These are phyloP conservation scores for Periconia sp. DNA, from an alignment of 2,329 filamentous ascomycete genomes.

Conservation along the genomic window DNA sequence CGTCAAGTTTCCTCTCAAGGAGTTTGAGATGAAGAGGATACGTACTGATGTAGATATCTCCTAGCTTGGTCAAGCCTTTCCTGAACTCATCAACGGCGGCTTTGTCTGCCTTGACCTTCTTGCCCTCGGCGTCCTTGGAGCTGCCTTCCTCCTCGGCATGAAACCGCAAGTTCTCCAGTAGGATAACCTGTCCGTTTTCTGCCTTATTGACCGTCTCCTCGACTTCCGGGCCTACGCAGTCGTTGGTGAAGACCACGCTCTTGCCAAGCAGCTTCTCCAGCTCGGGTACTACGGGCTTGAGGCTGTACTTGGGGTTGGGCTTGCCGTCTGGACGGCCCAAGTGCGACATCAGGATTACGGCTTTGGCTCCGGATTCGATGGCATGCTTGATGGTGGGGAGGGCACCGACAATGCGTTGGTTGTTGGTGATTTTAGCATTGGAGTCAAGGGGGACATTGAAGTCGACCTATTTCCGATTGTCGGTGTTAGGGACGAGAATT, in stretches of 20 bases:
- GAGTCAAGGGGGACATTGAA: conserved; percentile 98
- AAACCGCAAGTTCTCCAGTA: conserved; percentile 98
- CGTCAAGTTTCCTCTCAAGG: conserved; percentile 10
- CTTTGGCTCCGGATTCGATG: conserved; percentile 84
- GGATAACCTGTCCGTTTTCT: conserved; percentile 76
- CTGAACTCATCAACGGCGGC: conserved; percentile 89
- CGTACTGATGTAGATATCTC: conserved; percentile 95
- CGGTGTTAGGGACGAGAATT: neutral
- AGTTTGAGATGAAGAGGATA: neutral
- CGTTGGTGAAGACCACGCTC: conserved; percentile 83
- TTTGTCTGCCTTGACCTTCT: conserved; percentile 98
- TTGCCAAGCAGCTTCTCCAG: conserved; percentile 87
- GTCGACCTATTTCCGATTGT: conserved; percentile 69
- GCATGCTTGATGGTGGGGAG: conserved; percentile 95
- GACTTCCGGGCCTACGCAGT: conserved; percentile 86
- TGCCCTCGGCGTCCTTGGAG: conserved; percentile 88
- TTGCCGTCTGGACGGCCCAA: conserved; percentile 93
- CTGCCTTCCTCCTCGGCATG: conserved; percentile 98
- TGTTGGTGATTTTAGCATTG: conserved; percentile 94
- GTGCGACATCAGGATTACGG: conserved; percentile 97
- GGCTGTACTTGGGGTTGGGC: conserved; percentile 87
- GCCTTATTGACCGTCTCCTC: conserved; percentile 88
- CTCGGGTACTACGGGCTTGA: conserved; percentile 87
- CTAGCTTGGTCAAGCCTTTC: conserved; percentile 89
- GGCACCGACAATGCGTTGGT: conserved; percentile 95